phyloP scores from a whole-genome alignment of 2,329 filamentous ascomycete genomes.

The Bipolaris cookei region DNA sequence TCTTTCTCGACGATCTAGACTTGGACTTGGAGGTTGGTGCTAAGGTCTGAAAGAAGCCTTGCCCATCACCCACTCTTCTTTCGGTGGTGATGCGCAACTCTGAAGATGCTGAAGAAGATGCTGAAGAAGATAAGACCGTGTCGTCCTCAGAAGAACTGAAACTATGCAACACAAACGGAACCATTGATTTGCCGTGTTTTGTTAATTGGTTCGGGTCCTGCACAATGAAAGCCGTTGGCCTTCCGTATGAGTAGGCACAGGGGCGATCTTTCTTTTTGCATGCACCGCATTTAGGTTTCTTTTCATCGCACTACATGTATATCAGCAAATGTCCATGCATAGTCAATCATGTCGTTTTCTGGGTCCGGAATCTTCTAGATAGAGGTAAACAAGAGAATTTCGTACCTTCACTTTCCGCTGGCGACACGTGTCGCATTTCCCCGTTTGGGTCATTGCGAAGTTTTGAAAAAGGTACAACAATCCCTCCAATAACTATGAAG shows the following conservation, averaged over 20 bases:
- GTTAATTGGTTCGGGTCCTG: conserved; percentile 40
- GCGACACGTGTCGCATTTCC: conserved; percentile 43
- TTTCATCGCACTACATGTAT: conserved; percentile 35
- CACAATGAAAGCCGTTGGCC: conserved; percentile 33
- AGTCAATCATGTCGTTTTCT: background rate
- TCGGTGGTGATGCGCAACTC: conserved; percentile 27
- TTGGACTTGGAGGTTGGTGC: conserved; percentile 21
- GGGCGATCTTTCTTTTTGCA: conserved; percentile 38
- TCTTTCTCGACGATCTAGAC: conserved; percentile 21
- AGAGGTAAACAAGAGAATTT: background rate
- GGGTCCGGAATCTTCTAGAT: background rate
- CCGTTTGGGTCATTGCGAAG: conserved; percentile 37
- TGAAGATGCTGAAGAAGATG: conserved; percentile 13
- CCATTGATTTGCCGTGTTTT: conserved; percentile 36
- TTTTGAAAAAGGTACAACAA: too few species aligned
- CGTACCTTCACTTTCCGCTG: conserved; percentile 42
- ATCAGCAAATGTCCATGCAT: background rate
- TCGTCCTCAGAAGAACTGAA: conserved; percentile 9
- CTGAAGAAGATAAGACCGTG: conserved; percentile 3
- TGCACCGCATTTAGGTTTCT: conserved; percentile 36
- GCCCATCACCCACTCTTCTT: conserved; percentile 28
- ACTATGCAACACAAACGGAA: conserved; percentile 21
- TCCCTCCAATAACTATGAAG: too few species aligned
- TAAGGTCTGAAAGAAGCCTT: conserved; percentile 39
- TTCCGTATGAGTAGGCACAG: conserved; percentile 39